phyloP scores from a whole-genome alignment of 2,329 filamentous ascomycete species.

The Botrytis sinoallii region DNA sequence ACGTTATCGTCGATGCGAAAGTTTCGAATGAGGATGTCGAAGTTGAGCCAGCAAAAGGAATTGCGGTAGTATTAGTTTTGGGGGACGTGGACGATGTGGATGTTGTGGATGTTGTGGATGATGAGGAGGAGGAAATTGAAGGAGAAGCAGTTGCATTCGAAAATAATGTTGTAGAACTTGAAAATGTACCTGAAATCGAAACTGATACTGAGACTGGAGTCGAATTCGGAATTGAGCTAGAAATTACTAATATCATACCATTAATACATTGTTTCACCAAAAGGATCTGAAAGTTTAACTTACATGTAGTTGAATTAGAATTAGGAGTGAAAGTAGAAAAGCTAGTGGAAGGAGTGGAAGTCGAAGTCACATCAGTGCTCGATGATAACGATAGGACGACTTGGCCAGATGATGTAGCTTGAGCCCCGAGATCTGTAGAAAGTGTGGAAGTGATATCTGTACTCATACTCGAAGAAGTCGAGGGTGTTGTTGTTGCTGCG shows the following conservation, averaged over 20 bases:
- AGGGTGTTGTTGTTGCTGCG: conserved; percentile 21
- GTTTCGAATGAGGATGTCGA: conserved; percentile 22
- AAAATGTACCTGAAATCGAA: conserved; percentile 25
- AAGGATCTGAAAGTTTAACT: conserved; percentile 19
- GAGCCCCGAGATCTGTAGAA: conserved; percentile 14
- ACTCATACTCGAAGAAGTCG: conserved; percentile 9
- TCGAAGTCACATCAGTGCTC: conserved; percentile 26
- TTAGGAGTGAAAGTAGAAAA: conserved; percentile 32
- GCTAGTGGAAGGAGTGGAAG: conserved; percentile 32
- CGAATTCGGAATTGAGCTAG: conserved; percentile 28
- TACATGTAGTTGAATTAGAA: conserved; percentile 37
- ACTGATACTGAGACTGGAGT: not conserved
- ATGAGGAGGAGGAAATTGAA: conserved; percentile 22
- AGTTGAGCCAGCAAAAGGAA: conserved; percentile 8
- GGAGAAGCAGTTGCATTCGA: conserved; percentile 17
- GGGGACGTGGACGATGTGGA: conserved; percentile 20
- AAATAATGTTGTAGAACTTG: conserved; percentile 20
- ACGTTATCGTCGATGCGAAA: conserved; percentile 17
- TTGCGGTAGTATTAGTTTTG: conserved; percentile 12
- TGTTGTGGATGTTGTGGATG: no score
- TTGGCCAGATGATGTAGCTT: conserved; percentile 17
- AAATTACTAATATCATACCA: conserved; percentile 34
- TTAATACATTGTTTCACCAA: conserved; percentile 14
- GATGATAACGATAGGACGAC: conserved; percentile 29
- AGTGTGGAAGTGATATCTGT: not conserved